Evolutionary conservation across 108 stramenopile species (phyloP), one percentile per base, ranked within the genome.

Genomic region (Cyclostephanos tholiformis): DNA sequence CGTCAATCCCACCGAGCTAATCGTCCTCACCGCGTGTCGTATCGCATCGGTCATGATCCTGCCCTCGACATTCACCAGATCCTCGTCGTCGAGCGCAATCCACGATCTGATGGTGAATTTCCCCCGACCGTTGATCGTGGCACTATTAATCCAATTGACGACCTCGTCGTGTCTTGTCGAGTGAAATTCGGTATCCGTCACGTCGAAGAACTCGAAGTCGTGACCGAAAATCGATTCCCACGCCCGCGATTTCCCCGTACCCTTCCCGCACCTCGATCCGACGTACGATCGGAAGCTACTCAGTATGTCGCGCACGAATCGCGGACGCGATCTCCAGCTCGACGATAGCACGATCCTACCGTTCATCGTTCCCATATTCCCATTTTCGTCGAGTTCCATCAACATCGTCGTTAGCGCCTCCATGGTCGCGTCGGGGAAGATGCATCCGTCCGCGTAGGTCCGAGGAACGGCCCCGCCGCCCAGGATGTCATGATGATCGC

Each of bases 21-120:
- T 23, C 0, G 87, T 86, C 58, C 79, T 74, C 5, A 91, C 79
- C 11, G 82, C 87, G 67, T 85, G 88, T 32, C 71, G 70, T 16
- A 56, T 61, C 35, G 61, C 58, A 65, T 86, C 82, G 20, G 56
- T 61, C 25, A 74, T 75, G 8, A 61, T 19, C 20, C 76, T 84
- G 27, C 76, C 79, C 44, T 86, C 39, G 16, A 79, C 79, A 44
- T 79, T 67, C 25, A 86, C 65, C 29, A 91, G 75, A 51, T 91
- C 87, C 77, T 91, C 90, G 59, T 91, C 90, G 57, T 91, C 90
- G 19, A 91, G 61, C 30, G 84, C 88, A 63, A 91, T 64, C 90
- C 90, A 91, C 19, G 79, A 76, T 39, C 72, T 29, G 39, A 80
- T 53, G 13, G 58, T 62, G 44, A 26, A 64, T 48, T 67, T 56